phyloP scores from a whole-genome alignment of 139 green algal species.

The Closterium sp. region DNA sequence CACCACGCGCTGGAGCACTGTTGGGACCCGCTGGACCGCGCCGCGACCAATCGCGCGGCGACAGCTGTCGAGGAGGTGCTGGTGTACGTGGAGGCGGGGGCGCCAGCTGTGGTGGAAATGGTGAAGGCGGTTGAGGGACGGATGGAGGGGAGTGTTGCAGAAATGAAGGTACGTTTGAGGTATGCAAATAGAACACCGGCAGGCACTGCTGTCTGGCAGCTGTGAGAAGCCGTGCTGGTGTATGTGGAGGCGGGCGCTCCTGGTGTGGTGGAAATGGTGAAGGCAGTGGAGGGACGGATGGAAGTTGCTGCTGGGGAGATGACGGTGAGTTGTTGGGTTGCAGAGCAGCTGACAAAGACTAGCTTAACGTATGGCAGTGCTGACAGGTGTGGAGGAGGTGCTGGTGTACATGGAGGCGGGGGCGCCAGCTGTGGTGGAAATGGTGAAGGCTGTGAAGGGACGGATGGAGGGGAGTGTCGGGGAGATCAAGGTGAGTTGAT shows the following conservation, averaged over 20 bases:
- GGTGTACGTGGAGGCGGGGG: constrained; percentile 45
- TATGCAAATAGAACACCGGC: too few species aligned
- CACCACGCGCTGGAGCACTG: constrained; percentile 53
- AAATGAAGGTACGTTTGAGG: constrained; percentile 12
- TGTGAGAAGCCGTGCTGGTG: constrained; percentile 18
- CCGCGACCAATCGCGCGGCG: constrained; percentile 54
- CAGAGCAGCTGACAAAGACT: too few species aligned
- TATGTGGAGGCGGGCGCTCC: too few species aligned
- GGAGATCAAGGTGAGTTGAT: constrained; percentile 9
- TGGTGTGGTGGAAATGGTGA: too few species aligned
- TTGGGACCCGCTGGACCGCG: constrained; percentile 68
- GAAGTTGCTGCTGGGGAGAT: too few species aligned
- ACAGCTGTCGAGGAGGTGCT: constrained; percentile 45
- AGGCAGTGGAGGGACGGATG: too few species aligned
- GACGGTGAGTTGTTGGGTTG: too few species aligned
- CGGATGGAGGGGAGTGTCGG: not conserved
- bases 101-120: constrained; percentile 4
- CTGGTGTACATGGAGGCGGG: too few species aligned
- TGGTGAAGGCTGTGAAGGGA: constrained; percentile 5
- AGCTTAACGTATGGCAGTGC: too few species aligned
- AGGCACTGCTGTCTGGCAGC: too few species aligned
- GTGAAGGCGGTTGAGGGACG: not conserved
- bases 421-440: constrained; percentile 9
- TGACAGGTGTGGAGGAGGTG: too few species aligned
- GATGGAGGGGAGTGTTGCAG: not conserved